Percentiles rank a stretch among this genome's conserved stretches.
phyloP scores from a whole-genome alignment of 2,329 filamentous ascomycete genomes.

The Calonectria crousiana region DNA sequence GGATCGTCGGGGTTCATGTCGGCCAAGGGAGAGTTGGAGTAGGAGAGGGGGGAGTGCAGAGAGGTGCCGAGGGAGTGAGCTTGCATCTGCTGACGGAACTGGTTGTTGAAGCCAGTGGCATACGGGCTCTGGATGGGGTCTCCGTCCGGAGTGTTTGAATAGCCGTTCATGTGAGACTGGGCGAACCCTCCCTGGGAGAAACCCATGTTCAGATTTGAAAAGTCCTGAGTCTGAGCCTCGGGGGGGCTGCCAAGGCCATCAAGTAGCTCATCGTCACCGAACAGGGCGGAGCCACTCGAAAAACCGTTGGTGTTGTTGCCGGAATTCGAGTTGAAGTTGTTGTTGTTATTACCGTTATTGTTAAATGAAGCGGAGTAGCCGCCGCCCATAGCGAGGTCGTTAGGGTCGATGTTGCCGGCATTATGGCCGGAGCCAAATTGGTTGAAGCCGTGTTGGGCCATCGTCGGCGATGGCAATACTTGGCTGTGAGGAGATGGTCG shows the following conservation, averaged over 20 bases:
- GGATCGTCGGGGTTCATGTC: constrained; percentile 67
- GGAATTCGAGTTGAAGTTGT: constrained; percentile 68
- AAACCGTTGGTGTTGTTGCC: constrained; percentile 77
- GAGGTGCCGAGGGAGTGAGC: constrained; percentile 68
- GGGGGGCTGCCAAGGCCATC: constrained; percentile 75
- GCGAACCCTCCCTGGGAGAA: constrained; percentile 70
- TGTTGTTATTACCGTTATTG: constrained; percentile 55
- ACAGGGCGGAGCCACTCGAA: constrained; percentile 81
- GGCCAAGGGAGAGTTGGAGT: constrained; percentile 54
- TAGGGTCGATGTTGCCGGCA: constrained; percentile 80
- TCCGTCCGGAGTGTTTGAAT: constrained; percentile 91
- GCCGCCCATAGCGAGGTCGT: constrained; percentile 79
- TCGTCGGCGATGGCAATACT: constrained; percentile 44
- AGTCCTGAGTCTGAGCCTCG: constrained; percentile 68
- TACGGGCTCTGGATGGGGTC: constrained; percentile 94
- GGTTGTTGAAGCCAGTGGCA: constrained; percentile 82
- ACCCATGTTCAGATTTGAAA: constrained; percentile 68
- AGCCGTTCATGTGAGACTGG: constrained; percentile 79
- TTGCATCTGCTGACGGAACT: constrained; percentile 79
- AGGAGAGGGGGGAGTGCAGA: constrained; percentile 55
- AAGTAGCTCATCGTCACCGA: constrained; percentile 89
- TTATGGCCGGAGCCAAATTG: constrained; percentile 68
- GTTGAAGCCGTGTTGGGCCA: constrained; percentile 69
- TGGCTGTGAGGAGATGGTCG: constrained; percentile 23
- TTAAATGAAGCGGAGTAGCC: constrained; percentile 71